A percentile compares a stretch with the other conserved stretches of the same genome.
Conservation (phyloP, 1,284 basidiomycete species). For the Testicularia cyperi region DNA sequence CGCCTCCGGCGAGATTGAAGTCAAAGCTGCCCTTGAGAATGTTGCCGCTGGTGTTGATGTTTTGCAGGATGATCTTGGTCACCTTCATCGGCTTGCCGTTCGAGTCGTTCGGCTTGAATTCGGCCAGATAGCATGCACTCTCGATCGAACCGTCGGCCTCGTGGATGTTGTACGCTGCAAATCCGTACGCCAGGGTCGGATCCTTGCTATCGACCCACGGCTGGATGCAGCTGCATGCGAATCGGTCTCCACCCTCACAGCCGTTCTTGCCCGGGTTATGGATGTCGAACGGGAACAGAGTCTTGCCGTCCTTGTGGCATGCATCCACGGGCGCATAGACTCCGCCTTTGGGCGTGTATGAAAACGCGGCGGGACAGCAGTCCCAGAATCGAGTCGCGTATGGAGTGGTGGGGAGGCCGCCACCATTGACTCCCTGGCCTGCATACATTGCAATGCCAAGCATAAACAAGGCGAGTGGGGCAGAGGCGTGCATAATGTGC, state of each 20-base stretch:
- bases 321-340: constrained; percentile 10
- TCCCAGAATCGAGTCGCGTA: constrained; percentile 23
- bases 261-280: constrained; percentile 3
- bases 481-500: background rate
- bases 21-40: constrained; percentile 17
- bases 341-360: background rate
- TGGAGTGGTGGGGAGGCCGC: constrained; percentile 4
- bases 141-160: constrained; percentile 13
- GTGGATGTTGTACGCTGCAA: constrained; percentile 24
- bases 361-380: constrained; percentile 16
- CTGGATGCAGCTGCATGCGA: constrained; percentile 18
- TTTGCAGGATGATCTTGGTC: constrained; percentile 25
- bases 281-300: constrained; percentile 1
- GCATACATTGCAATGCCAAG: too few species aligned
- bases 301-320: constrained; percentile 22
- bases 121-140: constrained; percentile 15
- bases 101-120: constrained; percentile 13
- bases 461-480: background rate
- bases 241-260: constrained; percentile 20
- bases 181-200: constrained; percentile 15
- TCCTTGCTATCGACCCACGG: constrained; percentile 19
- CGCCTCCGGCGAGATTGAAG: constrained; percentile 21
- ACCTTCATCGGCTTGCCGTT: constrained; percentile 22
- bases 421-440: background rate
- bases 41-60: constrained; percentile 23